Percentiles rank a stretch among this genome's conserved stretches.
phyloP scores from a whole-genome alignment of 306 rosid species.

The Pachyrhizus erosus region DNA sequence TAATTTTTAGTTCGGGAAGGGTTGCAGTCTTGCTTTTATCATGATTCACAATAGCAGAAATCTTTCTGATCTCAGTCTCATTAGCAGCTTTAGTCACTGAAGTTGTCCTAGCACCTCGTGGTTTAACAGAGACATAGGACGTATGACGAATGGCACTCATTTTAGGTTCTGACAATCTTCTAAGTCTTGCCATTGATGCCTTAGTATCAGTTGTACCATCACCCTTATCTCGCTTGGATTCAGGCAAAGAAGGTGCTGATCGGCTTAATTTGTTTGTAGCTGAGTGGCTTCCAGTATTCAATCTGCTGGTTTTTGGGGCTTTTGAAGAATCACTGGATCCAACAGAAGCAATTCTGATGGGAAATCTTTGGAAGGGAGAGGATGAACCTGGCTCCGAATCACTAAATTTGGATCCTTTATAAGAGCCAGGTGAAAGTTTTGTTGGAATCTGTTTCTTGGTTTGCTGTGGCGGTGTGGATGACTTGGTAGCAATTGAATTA shows the following conservation, averaged over 20 bases:
- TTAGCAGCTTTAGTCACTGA: constrained; percentile 55
- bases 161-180: constrained; percentile 96
- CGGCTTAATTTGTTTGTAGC: constrained; percentile 67
- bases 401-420: constrained; percentile 82
- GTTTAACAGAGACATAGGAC: constrained; percentile 55
- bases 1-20: constrained; percentile 89
- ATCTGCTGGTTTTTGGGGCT: constrained; percentile 60
- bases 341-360: constrained; percentile 54
- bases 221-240: constrained; percentile 64
- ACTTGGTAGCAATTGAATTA: constrained; percentile 47
- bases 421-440: constrained; percentile 61
- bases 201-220: constrained; percentile 60
- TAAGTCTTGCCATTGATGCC: constrained; percentile 66
- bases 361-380: constrained; percentile 73
- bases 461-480: constrained; percentile 60
- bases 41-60: constrained; percentile 76
- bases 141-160: constrained; percentile 56
- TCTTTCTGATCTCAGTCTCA: constrained; percentile 67
- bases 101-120: constrained; percentile 43
- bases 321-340: constrained; percentile 67
- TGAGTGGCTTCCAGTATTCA: constrained; percentile 53
- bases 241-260: constrained; percentile 71
- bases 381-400: constrained; percentile 81
- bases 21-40: constrained; percentile 80
- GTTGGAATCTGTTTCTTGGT: constrained; percentile 64